Conservation (phyloP, 1,139 yeast species). For the Yamadazyma friedrichii region DNA sequence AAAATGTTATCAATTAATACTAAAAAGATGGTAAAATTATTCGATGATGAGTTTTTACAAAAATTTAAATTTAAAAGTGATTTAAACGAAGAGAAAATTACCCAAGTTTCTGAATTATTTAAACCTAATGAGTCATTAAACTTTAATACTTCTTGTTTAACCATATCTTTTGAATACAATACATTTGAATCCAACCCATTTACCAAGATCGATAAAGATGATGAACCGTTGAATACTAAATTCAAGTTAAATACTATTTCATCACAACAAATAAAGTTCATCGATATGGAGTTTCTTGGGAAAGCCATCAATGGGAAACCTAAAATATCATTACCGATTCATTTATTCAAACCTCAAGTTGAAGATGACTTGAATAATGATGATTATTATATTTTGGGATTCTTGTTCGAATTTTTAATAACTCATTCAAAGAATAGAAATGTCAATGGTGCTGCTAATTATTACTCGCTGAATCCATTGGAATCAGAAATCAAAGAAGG, state of each 20-base stretch:
- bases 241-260: conserved; percentile 32
- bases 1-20: conserved; percentile 1
- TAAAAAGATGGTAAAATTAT: not conserved
- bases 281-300: conserved; percentile 26
- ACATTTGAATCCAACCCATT: conserved; percentile 37
- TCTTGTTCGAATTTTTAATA: conserved; percentile 30
- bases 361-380: conserved; percentile 15
- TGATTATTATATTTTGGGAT: conserved; percentile 35
- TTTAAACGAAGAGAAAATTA: not conserved
- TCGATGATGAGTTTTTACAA: not conserved
- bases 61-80: not conserved
- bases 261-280: conserved; percentile 8
- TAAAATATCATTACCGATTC: conserved; percentile 24
- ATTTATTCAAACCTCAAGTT: conserved; percentile 19
- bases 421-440: conserved; percentile 35
- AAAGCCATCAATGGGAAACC: conserved; percentile 28
- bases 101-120: not conserved
- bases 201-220: conserved; percentile 10
- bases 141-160: conserved; percentile 27
- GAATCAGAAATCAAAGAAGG: conserved; percentile 7
- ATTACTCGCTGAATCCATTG: not conserved
- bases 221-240: conserved; percentile 20
- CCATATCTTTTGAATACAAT: conserved; percentile 34
- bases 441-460: conserved; percentile 27
- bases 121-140: not conserved